Evolutionary conservation across 2,329 filamentous ascomycete genomes (phyloP).

Genomic region (Epichloe coenophiala): DNA sequence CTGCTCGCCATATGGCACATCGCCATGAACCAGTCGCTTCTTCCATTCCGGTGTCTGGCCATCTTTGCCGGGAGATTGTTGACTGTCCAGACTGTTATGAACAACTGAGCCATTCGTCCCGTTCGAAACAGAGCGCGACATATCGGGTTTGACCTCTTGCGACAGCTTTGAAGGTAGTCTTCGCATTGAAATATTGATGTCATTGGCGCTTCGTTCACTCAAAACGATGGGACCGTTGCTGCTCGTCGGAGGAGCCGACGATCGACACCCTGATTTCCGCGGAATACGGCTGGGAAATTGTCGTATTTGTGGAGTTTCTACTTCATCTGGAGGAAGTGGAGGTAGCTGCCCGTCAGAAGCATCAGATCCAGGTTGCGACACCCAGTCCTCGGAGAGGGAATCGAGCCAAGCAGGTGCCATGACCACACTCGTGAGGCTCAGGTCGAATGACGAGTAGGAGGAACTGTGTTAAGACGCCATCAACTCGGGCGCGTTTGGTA

Average conservation of each 20-base stretch:
- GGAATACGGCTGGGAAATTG: conserved; percentile 32
- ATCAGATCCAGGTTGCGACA: conserved; percentile 44
- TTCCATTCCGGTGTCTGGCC: conserved; percentile 76
- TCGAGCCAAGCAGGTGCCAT: conserved; percentile 68
- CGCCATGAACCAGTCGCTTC: conserved; percentile 62
- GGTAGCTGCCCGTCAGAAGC: conserved; percentile 29
- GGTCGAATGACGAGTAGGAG: conserved; percentile 1
- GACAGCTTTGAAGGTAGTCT: conserved; percentile 33
- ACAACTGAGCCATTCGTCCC: conserved; percentile 44
- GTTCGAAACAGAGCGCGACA: conserved; percentile 31
- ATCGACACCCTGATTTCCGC: conserved; percentile 19
- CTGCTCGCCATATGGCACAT: conserved; percentile 69
- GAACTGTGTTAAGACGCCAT: conserved; percentile 2
- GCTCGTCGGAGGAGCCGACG: conserved; percentile 12
- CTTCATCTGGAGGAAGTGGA: conserved; percentile 20
- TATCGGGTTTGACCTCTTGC: conserved; percentile 24
- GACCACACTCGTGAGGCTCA: conserved; percentile 10
- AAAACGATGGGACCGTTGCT: conserved; percentile 32
- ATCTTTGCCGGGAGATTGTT: conserved; percentile 49
- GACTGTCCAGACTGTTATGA: conserved; percentile 58
- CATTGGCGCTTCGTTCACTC: conserved; percentile 48
- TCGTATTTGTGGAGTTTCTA: conserved; percentile 19
- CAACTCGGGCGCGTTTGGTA: background rate
- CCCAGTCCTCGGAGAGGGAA: conserved; percentile 73
- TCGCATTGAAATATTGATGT: conserved; percentile 41